These are phyloP conservation scores for Mucor saturninus DNA, from an alignment of 371 early-diverging fungal genomes.

Conservation along the genomic window DNA sequence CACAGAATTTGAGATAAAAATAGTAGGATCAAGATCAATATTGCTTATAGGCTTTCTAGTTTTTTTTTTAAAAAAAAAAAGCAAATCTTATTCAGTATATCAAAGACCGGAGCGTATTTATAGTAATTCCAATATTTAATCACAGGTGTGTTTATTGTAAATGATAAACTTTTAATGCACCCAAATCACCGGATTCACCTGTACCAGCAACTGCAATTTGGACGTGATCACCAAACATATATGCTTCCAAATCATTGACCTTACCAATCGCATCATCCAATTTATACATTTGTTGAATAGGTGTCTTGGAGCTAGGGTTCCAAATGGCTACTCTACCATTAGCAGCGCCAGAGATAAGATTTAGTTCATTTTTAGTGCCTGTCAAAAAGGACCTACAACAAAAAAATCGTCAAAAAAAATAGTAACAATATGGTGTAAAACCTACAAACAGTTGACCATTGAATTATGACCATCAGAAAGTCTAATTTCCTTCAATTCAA, in stretches of 20 bases:
- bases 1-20: too few relatives aligned
- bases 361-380: neutral
- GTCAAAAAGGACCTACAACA: constrained; percentile 21
- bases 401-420: neutral
- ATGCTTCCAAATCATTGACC: constrained; percentile 23
- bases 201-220: constrained; percentile 31
- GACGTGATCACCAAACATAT: neutral
- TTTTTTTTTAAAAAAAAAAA: too few relatives aligned
- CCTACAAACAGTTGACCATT: constrained; percentile 49
- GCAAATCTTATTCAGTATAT: neutral
- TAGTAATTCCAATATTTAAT: too few relatives aligned
- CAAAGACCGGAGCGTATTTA: neutral
- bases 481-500: constrained; percentile 13
- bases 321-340: constrained; percentile 32
- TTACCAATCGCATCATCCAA: constrained; percentile 17
- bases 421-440: neutral
- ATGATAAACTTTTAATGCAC: constrained; percentile 24
- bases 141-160: constrained; percentile 22
- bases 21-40: too few relatives aligned
- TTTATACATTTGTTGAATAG: constrained; percentile 9
- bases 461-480: constrained; percentile 41
- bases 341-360: constrained; percentile 28
- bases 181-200: constrained; percentile 14
- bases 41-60: too few relatives aligned
- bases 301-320: constrained; percentile 4